Evolutionary conservation across 2,329 filamentous ascomycete species (phyloP).

Genomic region (Purpureocillium lavendulum): DNA sequence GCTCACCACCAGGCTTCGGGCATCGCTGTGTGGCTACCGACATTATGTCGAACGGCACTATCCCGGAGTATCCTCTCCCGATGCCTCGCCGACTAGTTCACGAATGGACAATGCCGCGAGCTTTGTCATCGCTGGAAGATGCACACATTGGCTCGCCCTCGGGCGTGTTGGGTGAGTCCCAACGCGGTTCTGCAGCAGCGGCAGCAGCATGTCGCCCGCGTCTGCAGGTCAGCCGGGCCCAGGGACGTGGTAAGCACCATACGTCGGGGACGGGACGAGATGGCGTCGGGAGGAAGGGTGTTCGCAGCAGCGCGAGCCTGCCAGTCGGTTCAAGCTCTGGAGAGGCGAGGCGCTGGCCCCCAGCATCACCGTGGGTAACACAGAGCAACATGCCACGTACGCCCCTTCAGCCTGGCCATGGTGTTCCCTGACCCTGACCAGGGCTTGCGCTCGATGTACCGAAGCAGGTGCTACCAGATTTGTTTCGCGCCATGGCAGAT

Average conservation of each 20-base stretch:
- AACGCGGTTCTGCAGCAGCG: background rate
- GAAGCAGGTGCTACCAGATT: slow-evolving; percentile 7
- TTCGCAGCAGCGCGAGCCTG: slow-evolving; percentile 5
- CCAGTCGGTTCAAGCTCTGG: background rate
- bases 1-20: background rate
- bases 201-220: slow-evolving; percentile 1
- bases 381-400: slow-evolving; percentile 1
- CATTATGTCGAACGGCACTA: background rate
- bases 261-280: slow-evolving; percentile 1
- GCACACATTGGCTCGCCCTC: slow-evolving; percentile 1
- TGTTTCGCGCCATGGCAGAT: background rate
- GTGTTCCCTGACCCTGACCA: too few relatives aligned
- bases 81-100: slow-evolving; percentile 1
- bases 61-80: background rate
- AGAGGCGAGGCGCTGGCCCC: background rate
- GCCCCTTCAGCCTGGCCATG: too few relatives aligned
- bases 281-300: slow-evolving; percentile 7
- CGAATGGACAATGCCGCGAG: slow-evolving; percentile 4
- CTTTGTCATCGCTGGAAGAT: slow-evolving; percentile 6
- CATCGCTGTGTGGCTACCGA: background rate
- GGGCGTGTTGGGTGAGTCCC: background rate
- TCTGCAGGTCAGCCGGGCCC: slow-evolving; percentile 3
- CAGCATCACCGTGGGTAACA: slow-evolving; percentile 1
- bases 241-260: slow-evolving; percentile 2
- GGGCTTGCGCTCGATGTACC: slow-evolving; percentile 6